A percentile compares a stretch with the other conserved stretches of the same genome.
These are phyloP conservation scores for Ananas comosus DNA, from an alignment of 176 grass and related monocot species.

Conservation along the genomic window DNA sequence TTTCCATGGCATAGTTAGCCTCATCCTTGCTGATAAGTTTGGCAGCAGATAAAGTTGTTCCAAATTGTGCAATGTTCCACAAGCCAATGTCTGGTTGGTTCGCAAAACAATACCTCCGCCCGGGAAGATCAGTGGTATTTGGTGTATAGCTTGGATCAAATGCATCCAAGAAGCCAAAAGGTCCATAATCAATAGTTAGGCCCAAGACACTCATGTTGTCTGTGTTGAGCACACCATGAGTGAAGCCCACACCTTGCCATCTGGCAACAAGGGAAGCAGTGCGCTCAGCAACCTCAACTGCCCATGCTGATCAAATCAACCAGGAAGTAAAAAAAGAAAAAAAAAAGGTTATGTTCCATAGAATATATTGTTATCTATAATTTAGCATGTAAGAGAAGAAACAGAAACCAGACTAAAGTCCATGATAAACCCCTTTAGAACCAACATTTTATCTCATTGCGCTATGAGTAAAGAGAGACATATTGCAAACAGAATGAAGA, in stretches of 20 bases:
- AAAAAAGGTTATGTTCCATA: background rate
- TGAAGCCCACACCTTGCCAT: constrained; percentile 98
- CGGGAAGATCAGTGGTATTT: constrained; percentile 91
- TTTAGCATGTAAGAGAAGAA: no score
- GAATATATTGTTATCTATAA: no score
- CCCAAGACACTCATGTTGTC: constrained; percentile 98
- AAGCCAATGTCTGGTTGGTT: constrained; percentile 96
- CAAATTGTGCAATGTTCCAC: constrained; percentile 95
- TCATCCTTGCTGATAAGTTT: constrained; percentile 81
- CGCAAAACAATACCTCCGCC: constrained; percentile 88
- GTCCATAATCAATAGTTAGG: constrained; percentile 91
- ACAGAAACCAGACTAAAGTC: no score
- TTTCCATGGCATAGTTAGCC: constrained; percentile 93
- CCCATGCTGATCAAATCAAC: constrained; percentile 53
- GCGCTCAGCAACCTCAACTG: constrained; percentile 89
- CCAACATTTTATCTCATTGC: no score
- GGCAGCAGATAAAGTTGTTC: constrained; percentile 55
- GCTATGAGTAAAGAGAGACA: no score
- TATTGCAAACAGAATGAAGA: no score
- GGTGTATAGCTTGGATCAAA: constrained; percentile 91
- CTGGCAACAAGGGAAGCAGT: constrained; percentile 85
- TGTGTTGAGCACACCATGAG: constrained; percentile 95
- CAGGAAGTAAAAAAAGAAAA: background rate
- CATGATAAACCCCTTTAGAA: no score
- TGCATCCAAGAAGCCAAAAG: constrained; percentile 95